phyloP scores from a whole-genome alignment of 2,329 filamentous ascomycete genomes.

The Fusarium albosuccineum region DNA sequence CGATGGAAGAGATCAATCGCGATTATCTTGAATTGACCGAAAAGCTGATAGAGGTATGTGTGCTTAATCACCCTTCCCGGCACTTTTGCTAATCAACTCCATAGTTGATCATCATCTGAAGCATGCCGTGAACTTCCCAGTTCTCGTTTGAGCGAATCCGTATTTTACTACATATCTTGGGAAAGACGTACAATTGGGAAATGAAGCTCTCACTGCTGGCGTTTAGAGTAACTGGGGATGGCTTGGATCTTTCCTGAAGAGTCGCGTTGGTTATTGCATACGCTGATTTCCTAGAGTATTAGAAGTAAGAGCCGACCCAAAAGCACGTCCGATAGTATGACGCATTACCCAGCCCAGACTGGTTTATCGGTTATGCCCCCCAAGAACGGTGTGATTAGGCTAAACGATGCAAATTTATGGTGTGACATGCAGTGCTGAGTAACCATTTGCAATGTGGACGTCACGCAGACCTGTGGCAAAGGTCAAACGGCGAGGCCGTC shows the following conservation, averaged over 20 bases:
- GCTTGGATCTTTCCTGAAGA: constrained; percentile 1
- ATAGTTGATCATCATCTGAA: constrained; percentile 18
- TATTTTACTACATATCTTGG: neutral
- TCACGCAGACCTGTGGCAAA: neutral
- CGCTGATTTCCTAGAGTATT: constrained; percentile 1
- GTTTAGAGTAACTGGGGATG: constrained; percentile 6
- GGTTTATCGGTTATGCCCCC: neutral
- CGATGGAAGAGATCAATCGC: constrained; percentile 50
- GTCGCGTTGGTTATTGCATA: neutral
- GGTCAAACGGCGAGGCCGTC: neutral
- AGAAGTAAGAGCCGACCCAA: neutral
- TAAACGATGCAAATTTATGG: neutral
- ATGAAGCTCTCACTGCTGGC: constrained; percentile 3
- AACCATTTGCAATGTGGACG: neutral
- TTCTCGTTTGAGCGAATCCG: neutral
- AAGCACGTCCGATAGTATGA: neutral
- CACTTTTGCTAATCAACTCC: neutral
- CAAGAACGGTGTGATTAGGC: neutral
- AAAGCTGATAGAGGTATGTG: constrained; percentile 70
- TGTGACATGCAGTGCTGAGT: neutral
- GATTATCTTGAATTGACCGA: constrained; percentile 66
- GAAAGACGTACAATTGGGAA: neutral
- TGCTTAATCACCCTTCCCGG: neutral
- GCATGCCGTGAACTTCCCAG: neutral
- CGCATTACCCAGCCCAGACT: neutral